These are phyloP conservation scores for Sarcodon sp. DNA, from an alignment of 768 basidiomycete genomes.

Conservation along the genomic window DNA sequence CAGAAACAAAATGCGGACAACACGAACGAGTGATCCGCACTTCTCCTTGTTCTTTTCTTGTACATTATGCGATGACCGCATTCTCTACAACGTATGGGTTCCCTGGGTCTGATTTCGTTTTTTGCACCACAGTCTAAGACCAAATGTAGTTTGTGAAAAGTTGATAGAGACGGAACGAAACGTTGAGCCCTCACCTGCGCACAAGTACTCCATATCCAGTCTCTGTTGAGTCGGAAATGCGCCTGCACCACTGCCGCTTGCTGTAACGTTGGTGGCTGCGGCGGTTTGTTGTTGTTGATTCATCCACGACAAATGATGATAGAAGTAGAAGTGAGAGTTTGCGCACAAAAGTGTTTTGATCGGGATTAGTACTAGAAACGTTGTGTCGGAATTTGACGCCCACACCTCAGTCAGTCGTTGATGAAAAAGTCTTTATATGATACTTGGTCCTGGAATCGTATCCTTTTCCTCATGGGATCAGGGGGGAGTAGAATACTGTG, in stretches of 20 bases:
- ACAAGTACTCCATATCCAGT: constrained; percentile 75
- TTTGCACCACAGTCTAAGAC: constrained; percentile 71
- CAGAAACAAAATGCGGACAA: constrained; percentile 1
- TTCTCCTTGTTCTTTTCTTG: constrained; percentile 90
- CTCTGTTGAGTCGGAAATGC: constrained; percentile 8
- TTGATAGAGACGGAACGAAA: neutral
- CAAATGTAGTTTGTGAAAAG: neutral
- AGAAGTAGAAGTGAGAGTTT: neutral
- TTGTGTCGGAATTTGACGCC: no score
- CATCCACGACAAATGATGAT: constrained; percentile 15
- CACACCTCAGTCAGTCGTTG: no score
- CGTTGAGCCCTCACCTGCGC: constrained; percentile 46
- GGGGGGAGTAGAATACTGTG: no score
- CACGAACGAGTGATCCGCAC: constrained; percentile 24
- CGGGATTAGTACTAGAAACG: no score
- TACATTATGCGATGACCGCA: constrained; percentile 99
- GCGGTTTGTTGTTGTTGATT: constrained; percentile 13
- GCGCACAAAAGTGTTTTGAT: neutral
- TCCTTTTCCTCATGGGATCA: no score
- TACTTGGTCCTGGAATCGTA: no score
- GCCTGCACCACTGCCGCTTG: neutral
- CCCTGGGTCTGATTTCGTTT: constrained; percentile 82
- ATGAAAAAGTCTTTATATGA: no score
- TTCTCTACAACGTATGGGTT: constrained; percentile 91
- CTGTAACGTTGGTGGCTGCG: neutral